Conservation (phyloP, 345 rosid genomes). For the Eucalyptus curtisii region DNA sequence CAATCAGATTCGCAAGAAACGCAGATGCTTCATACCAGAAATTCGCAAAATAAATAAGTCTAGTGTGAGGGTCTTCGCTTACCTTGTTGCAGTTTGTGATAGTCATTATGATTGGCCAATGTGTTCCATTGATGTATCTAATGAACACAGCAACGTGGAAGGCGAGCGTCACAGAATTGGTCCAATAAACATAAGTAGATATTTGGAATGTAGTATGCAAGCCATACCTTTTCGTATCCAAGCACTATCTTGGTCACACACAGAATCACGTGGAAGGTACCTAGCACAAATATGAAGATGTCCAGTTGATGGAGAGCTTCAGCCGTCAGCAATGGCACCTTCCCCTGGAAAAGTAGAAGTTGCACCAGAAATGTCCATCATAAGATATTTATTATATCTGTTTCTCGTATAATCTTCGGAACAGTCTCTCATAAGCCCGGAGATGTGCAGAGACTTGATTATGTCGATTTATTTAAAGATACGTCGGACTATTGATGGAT, state of each 20-base stretch:
- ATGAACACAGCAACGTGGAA: background rate
- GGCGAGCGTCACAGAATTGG: background rate
- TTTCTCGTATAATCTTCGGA: background rate
- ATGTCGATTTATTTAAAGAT: background rate
- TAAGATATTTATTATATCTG: background rate
- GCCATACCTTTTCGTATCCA: slow-evolving; percentile 7
- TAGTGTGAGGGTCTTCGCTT: background rate
- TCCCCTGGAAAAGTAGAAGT: slow-evolving; percentile 29
- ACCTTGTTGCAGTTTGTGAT: background rate
- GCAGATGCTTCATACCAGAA: background rate
- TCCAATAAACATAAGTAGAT: accelerated
- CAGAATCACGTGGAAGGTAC: slow-evolving; percentile 48
- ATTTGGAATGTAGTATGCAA: background rate
- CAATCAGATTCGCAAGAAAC: background rate
- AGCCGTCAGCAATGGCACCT: slow-evolving; percentile 44
- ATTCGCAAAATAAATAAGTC: background rate
- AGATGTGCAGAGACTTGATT: background rate
- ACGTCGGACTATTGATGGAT: background rate
- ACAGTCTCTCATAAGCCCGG: background rate
- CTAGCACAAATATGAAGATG: slow-evolving; percentile 73
- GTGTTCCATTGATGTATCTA: background rate
- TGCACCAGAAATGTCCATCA: background rate
- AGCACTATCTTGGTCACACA: slow-evolving; percentile 57
- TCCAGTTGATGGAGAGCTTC: slow-evolving; percentile 79
- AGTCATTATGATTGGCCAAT: too few species aligned